A percentile compares a stretch with the other conserved stretches of the same genome.
These are phyloP conservation scores for Spergularia azorica DNA, from an alignment of 179 eudicot genomes.

Conservation along the genomic window DNA sequence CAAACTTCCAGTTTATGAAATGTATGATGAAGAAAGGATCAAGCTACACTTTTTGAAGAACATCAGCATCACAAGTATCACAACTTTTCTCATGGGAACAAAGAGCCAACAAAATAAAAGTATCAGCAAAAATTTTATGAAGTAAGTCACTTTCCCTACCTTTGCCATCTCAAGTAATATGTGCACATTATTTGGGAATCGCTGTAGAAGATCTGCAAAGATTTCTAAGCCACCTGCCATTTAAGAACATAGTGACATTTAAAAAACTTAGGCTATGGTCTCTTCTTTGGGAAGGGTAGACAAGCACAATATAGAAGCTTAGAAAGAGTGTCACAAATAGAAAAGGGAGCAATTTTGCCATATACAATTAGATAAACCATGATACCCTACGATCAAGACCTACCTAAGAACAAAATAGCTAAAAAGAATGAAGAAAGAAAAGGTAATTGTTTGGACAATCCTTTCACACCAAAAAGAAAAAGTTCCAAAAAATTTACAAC, in stretches of 20 bases:
- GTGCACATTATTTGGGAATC: slow-evolving; percentile 84
- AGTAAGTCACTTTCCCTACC: slow-evolving; percentile 42
- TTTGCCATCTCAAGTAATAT: slow-evolving; percentile 87
- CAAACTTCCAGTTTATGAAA: background rate
- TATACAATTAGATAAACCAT: background rate
- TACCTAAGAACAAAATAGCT: background rate
- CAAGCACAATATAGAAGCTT: background rate
- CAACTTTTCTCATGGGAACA: background rate
- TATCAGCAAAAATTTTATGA: background rate
- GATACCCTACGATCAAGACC: background rate
- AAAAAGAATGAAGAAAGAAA: too few species aligned
- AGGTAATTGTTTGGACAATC: too few species aligned
- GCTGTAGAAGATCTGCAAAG: slow-evolving; percentile 75
- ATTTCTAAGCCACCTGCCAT: slow-evolving; percentile 88
- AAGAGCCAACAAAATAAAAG: too few species aligned
- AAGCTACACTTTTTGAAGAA: background rate
- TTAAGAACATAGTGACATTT: background rate
- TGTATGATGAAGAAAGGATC: background rate
- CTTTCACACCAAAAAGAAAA: too few species aligned
- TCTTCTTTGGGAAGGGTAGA: background rate
- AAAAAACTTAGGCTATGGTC: background rate
- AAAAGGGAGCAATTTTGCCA: background rate
- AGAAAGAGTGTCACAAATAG: background rate
- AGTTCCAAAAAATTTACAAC: too few species aligned
- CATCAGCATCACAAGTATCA: background rate